Evolutionary conservation across 2,329 filamentous ascomycete species (phyloP), one percentile per base, ranked within the genome.

Genomic region (Cladosporium oxysporum): DNA sequence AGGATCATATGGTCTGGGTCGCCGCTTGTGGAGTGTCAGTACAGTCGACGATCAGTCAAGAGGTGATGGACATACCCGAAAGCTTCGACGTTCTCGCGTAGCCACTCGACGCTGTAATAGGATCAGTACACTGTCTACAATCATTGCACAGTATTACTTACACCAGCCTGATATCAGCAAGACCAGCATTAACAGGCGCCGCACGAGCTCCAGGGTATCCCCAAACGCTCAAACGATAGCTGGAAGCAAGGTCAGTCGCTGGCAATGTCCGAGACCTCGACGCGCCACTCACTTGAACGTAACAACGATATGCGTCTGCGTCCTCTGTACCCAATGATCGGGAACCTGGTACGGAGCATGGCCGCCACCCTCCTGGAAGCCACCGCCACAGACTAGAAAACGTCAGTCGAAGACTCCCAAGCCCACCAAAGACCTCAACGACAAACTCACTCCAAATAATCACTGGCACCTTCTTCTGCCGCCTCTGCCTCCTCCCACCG

Each of bases 331-430:
- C 77, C 80, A 80, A 21, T 74, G 71, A 5, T 76, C 70, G 0
- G 81, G 81, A 29, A 80, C 76, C 66, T 82, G 79, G 67, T 78
- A 83, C 2, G 80, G 77, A 3, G 81, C 76, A 29, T 79, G 74
- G 8, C 79, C 72, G 35, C 80, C 80, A 23, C 81, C 81, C 2
- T 74, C 77, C 18, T 73, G 67, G 65, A 80, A 82, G 1, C 79
- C 78, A 10, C 82, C 82, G 2, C 81, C 82, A 29, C 80, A 78
- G 29, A 83, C 76, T 74, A 80, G 83, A n/a, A 78, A 74, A n/a
- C 2, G 52, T 55, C 28, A 55, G 52, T 6, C n/a, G 3, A 21
- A 31, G 1, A n/a, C 14, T 53, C 5, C 5, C 16, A 16, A 29
- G 1, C 5, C 26, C 28, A 6, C 12, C 28, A 6, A 23, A 23